Evolutionary conservation across 108 stramenopile species (phyloP), one percentile per base, ranked within the genome.

Genomic region (Stephanodiscus minutulus): DNA sequence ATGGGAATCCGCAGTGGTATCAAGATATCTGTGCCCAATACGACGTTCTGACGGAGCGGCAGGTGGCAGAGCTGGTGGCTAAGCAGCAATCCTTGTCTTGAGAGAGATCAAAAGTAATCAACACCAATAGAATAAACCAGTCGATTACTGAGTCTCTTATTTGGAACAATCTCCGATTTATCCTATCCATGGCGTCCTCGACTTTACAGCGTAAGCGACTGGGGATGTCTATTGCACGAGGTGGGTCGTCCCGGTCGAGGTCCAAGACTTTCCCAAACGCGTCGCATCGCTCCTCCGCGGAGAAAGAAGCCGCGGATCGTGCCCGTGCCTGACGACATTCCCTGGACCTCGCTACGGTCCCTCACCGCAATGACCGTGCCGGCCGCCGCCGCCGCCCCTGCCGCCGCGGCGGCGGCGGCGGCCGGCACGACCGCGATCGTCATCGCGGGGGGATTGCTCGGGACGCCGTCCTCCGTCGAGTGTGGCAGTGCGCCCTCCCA

Each of bases 1-100:
- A 72, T 21, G 71, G 71, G 8, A 36, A 72, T 31, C 71, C 71
- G 0, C 27, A 50, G 44, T 72, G 71, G 71, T 72, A 72, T 35
- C 61, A 41, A 36, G 43, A 37, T 22, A 63, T 72, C 17, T 72
- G 71, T 31, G 29, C 27, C 12, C 33, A 63, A 52, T 72, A 62
- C 43, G 61, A 49, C 21, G 71, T 72, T 28, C 20, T 35, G 36
- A 72, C 71, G 36, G 71, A 72, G 28, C n/a, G 27, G 15, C 48
- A 72, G 48, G 54, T 67, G 54, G 64, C 64, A 44, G 43, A 44
- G 43, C 43, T 44, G 13, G 43, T 3, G 43, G 11, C 43, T 15
- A 44, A 15, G 13, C 3, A 44, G 12, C 15, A 44, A 13, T 44
- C 15, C 0, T 44, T 1, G 15, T 15, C 43, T 33, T 33, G 3